Conservation (phyloP, 2,329 filamentous ascomycete genomes). For the Colletotrichum orbiculare region DNA sequence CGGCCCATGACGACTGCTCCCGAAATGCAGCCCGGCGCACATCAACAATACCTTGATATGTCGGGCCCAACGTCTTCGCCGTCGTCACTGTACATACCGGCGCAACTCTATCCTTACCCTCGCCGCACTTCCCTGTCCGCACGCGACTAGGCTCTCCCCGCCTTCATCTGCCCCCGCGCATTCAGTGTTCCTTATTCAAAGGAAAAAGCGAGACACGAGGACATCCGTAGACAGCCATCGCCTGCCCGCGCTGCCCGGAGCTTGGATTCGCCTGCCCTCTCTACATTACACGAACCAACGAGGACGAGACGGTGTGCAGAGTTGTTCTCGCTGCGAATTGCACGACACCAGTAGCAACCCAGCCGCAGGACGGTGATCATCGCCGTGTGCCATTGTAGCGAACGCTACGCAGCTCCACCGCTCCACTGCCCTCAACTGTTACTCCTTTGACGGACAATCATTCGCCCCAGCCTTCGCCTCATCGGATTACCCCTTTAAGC, state of each 20-base stretch:
- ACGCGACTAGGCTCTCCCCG: constrained; percentile 27
- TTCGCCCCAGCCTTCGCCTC: constrained; percentile 8
- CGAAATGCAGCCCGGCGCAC: background rate
- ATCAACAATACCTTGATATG: constrained; percentile 1
- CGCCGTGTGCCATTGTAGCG: background rate
- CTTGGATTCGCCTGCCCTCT: background rate
- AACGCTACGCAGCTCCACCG: constrained; percentile 5
- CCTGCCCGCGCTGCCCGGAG: constrained; percentile 29
- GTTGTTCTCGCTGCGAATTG: background rate
- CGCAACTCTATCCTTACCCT: constrained; percentile 13
- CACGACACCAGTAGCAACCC: constrained; percentile 1
- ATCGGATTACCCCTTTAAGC: constrained; percentile 16
- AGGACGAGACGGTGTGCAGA: too few relatives aligned
- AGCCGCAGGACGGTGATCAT: constrained; percentile 25
- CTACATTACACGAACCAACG: too few relatives aligned
- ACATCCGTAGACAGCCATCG: constrained; percentile 23
- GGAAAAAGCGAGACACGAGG: constrained; percentile 25
- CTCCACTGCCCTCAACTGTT: constrained; percentile 2
- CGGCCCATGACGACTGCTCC: constrained; percentile 1
- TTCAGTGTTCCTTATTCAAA: constrained; percentile 27
- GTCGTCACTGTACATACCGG: constrained; percentile 30
- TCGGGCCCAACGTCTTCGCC: background rate
- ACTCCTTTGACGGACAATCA: constrained; percentile 9
- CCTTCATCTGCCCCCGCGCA: constrained; percentile 20
- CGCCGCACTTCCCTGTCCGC: constrained; percentile 24